Evolutionary conservation across 495 filamentous ascomycete genomes (phyloP).

Genomic region (Xanthoparmelia taractica): DNA sequence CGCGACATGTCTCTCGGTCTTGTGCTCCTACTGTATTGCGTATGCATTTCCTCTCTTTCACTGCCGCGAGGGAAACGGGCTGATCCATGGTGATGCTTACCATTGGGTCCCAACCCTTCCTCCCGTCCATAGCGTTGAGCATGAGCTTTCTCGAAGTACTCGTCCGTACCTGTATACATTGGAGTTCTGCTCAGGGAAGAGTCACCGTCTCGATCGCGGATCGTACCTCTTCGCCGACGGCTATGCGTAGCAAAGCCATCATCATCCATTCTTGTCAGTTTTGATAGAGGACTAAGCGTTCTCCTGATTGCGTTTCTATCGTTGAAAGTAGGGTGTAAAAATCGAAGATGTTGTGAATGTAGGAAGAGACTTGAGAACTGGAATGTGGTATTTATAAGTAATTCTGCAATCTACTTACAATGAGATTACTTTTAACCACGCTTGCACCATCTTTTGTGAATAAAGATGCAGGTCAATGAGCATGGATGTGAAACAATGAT

Average conservation of each 20-base stretch:
- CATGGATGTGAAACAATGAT: too few species aligned
- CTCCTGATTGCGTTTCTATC: not conserved
- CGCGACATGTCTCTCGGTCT: not conserved
- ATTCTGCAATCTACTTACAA: too few species aligned
- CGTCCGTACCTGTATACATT: not conserved
- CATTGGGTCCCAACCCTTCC: not conserved
- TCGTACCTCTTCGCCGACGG: not conserved
- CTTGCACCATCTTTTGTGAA: too few species aligned
- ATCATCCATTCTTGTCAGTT: not conserved
- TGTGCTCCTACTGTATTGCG: not conserved
- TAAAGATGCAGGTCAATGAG: too few species aligned
- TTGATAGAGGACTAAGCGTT: too few species aligned
- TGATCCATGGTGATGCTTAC: not conserved
- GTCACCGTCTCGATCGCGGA: not conserved
- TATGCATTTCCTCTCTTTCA: not conserved
- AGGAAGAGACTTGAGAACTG: too few species aligned
- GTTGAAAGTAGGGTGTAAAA: not conserved
- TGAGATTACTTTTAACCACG: too few species aligned
- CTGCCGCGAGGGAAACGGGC: not conserved
- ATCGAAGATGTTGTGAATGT: too few species aligned
- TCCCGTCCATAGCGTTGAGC: not conserved
- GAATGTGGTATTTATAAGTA: too few species aligned
- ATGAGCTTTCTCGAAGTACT: not conserved
- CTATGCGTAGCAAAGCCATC: not conserved
- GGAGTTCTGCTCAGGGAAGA: not conserved